These are phyloP conservation scores for Globisporangium takayamanum DNA, from an alignment of 352 stramenopile genomes.

Conservation along the genomic window DNA sequence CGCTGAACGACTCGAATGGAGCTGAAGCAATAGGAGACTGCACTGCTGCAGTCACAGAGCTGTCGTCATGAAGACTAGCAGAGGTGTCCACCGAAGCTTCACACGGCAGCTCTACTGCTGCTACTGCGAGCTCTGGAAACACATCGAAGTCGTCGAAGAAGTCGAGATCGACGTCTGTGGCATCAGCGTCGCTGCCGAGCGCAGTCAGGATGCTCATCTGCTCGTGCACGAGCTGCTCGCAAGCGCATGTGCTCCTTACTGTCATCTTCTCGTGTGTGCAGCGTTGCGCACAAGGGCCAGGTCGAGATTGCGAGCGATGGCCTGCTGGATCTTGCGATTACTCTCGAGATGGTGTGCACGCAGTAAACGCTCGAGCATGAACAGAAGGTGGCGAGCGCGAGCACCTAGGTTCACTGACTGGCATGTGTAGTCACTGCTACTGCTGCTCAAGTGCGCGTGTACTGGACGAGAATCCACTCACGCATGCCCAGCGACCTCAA, in stretches of 20 bases:
- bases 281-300: no score
- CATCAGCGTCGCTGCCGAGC: background rate
- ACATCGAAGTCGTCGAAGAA: conserved; percentile 7
- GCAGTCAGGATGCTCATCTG: background rate
- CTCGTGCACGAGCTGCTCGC: background rate
- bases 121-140: background rate
- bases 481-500: background rate
- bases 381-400: no score
- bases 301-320: background rate
- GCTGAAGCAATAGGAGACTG: background rate
- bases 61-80: background rate
- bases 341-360: background rate
- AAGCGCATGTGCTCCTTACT: background rate
- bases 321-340: background rate
- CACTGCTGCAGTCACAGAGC: background rate
- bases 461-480: background rate
- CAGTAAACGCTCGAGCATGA: background rate
- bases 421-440: background rate
- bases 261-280: background rate
- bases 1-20: background rate
- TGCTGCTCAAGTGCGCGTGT: no score
- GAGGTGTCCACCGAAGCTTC: background rate
- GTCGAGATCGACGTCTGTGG: background rate
- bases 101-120: background rate
- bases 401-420: background rate